Conservation (phyloP, 2,329 filamentous ascomycete genomes). For the Diaporthe sp. region DNA sequence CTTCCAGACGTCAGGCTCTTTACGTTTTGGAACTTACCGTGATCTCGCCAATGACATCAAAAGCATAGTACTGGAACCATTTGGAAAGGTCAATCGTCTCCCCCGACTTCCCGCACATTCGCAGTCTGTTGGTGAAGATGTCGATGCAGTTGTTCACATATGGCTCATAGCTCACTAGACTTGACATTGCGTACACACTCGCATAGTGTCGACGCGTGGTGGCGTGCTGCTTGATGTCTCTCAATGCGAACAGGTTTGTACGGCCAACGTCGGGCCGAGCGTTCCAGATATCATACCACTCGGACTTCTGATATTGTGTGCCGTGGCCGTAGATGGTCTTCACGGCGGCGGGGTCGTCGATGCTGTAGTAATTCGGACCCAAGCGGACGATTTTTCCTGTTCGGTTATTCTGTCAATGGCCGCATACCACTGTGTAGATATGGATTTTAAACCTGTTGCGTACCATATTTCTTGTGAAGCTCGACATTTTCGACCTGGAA, state of each 20-base stretch:
- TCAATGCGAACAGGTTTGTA: constrained; percentile 50
- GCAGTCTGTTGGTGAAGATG: constrained; percentile 55
- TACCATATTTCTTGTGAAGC: constrained; percentile 33
- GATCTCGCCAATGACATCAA: constrained; percentile 67
- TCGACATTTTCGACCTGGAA: constrained; percentile 24
- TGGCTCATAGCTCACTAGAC: constrained; percentile 61
- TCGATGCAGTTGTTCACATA: constrained; percentile 63
- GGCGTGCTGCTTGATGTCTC: constrained; percentile 54
- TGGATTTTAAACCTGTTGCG: background rate
- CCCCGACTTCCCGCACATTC: constrained; percentile 50
- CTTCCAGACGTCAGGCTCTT: background rate
- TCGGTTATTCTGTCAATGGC: background rate
- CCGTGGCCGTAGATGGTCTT: constrained; percentile 38
- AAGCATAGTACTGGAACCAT: constrained; percentile 63
- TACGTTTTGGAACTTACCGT: constrained; percentile 45
- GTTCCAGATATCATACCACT: constrained; percentile 28
- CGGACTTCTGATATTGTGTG: constrained; percentile 21
- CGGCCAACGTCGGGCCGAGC: background rate
- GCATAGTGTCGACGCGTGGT: constrained; percentile 56
- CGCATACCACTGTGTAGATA: background rate
- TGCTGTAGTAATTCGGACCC: constrained; percentile 33
- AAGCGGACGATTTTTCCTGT: constrained; percentile 38
- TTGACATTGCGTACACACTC: constrained; percentile 62
- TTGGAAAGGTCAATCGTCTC: constrained; percentile 55
- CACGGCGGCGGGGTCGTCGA: constrained; percentile 29